Evolutionary conservation across 176 grass and related monocot species (phyloP), one percentile per base, ranked within the genome.

Genomic region (Bothriochloa decipiens): DNA sequence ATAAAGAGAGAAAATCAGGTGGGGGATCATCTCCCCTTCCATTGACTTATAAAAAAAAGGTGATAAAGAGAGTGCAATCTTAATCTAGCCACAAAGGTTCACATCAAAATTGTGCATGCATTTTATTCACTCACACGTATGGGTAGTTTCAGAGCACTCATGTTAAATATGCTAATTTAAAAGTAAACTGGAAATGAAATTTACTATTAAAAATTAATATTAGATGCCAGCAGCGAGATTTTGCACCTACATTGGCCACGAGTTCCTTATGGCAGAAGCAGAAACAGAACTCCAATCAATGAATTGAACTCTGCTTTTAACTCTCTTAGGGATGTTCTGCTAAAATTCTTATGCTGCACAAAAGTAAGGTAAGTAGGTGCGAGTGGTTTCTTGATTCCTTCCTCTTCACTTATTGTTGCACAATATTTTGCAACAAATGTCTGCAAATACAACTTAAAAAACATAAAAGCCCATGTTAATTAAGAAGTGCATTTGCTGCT

Each of bases 371-470:
- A 64, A 77, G 57, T 23, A 72, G 49, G 47, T 17, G 0, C 47
- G 1, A 17, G 47, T 50, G 47, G 47, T 50, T 50, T 50, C 0
- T 68, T 2, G 18, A 10, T 27, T 71, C 29, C 41, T 77, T 6
- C 17, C 6, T 68, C 8, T 33, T 25, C 26, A 35, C 23, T 49
- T 88, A 53, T 65, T 83, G 33, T 41, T 72, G 43, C 42, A 29
- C 8, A 83, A 42, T 67, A n/a, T 78, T 76, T 76, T 79, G 12
- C 39, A 75, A 58, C 11, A 50, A 50, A 84, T 74, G 69, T 49
- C 28, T 41, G 60, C 14, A 9, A 75, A 69, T 50, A 84, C 17
- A 85, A 81, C 35, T 73, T 3, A 17, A 75, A 6, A 6, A 23
- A 80, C 68, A 85, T 32, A 74, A 67, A 16, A 55, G 23, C 8